phyloP scores from a whole-genome alignment of 2,329 filamentous ascomycete genomes.

The Nigrospora osmanthi region DNA sequence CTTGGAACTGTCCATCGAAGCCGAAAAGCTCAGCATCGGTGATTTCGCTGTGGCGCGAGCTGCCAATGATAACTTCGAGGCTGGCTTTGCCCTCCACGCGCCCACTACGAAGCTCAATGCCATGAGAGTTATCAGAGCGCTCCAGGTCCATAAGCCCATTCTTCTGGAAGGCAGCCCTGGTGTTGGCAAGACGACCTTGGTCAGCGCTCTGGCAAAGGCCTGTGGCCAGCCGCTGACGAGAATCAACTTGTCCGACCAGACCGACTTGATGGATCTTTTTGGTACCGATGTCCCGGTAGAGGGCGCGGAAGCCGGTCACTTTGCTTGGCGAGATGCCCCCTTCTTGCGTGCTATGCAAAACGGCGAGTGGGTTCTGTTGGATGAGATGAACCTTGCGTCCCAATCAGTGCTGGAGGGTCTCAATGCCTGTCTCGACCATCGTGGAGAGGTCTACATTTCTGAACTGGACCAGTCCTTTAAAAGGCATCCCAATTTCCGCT shows the following conservation, averaged over 20 bases:
- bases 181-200: conserved; percentile 92
- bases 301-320: conserved; percentile 82
- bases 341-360: conserved; percentile 95
- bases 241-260: conserved; percentile 97
- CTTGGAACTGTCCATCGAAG: conserved; percentile 48
- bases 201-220: conserved; percentile 73
- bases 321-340: conserved; percentile 91
- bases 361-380: conserved; percentile 91
- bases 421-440: conserved; percentile 93
- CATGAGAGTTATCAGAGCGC: conserved; percentile 81
- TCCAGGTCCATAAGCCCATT: conserved; percentile 86
- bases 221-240: conserved; percentile 78
- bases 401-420: conserved; percentile 94
- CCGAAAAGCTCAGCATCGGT: conserved; percentile 57
- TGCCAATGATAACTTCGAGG: conserved; percentile 38
- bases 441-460: conserved; percentile 90
- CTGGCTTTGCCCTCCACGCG: conserved; percentile 73
- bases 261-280: conserved; percentile 94
- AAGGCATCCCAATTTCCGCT: conserved; percentile 79
- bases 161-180: conserved; percentile 95
- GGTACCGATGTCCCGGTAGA: conserved; percentile 94
- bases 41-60: conserved; percentile 60
- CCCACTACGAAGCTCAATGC: conserved; percentile 86
- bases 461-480: conserved; percentile 93
- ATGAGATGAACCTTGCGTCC: conserved; percentile 98